Base-by-base conservation (phyloP, 2,329 filamentous ascomycete genomes). In the Dothidotthia symphoricarpi region DNA sequence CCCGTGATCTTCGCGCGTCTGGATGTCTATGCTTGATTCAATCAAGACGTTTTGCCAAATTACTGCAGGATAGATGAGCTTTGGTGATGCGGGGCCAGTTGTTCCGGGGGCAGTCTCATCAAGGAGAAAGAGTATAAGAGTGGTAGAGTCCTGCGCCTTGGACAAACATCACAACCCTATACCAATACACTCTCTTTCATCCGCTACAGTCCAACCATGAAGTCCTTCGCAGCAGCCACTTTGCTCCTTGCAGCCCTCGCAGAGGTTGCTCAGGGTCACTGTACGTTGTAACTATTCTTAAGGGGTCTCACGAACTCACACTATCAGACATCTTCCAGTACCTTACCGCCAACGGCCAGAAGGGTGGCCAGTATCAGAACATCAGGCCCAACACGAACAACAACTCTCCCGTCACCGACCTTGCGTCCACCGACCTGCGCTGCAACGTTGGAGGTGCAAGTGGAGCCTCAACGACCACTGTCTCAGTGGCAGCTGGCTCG, bases 331-430 rank as follows among this genome's bases (percentile, higher is more conserved):
- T 66, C 31, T 68, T 67, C 57, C 52, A 68, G 33, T 53, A 47
- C 46, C 51, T 68, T 6, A 66, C 57, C n/a, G 59, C 63, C 17
- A 66, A 66, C 41, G 62, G 62, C 24, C 44, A 38, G 9, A 62
- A 66, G 43, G 63, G 63, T 25, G 56, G 43, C 13, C 47, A 52
- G 9, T 66, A 61, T 39, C 62, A 67, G 41, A 64, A 66, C 45
- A 53, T 68, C 31, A 51, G 65, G n/a, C 55, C 44, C 12, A 66
- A 67, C 37, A 62, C 64, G 3, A 67, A 67, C 49, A 47, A 58
- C 51, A 66, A 68, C 51, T 61, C 56, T 9, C 64, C 65, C 5
- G 63, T 68, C 15, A 66, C 57, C 10, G 52, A 46, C 6, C 53
- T 68, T 11, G 42, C 39, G 8, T 57, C 55, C 25, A 53, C 41